Base-by-base conservation (phyloP, 352 stramenopile genomes). In the Blastocystis sp. region DNA sequence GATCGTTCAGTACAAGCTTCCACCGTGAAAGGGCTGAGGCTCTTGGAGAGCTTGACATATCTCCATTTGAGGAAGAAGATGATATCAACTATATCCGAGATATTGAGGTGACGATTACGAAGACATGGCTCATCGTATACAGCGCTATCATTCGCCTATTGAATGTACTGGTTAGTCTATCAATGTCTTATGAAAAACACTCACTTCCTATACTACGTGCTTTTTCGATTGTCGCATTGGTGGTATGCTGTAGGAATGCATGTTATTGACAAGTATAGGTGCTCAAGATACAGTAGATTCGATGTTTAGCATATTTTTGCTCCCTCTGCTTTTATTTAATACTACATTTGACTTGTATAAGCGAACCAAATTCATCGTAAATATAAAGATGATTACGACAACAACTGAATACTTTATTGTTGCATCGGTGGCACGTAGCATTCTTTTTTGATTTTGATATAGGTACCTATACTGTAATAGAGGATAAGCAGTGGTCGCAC, bases 291-390 rank as follows among this genome's bases (percentile, higher is more conserved):
- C 50, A 16, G 73, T 85, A 6, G 73, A 85, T 30, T 85, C 73
- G 3, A 66, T 85, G 43, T 66, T 85, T 30, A 85, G 73, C 30
- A 65, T 85, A 20, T 18, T 85, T 8, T 37, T 85, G 5, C 73
- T 85, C 41, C 73, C 73, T 18, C 30, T 68, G 18, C 73, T 85
- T 6, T n/a, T 85, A 26, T 85, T 85, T 43, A 85, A 85, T 30
- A 85, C 73, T 18, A 68, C 53, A 6, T 85, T 85, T 45, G 73
- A 85, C 55, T 45, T 85, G 16, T 85, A 85, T 50, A 85, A 85
- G 34, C 73, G 73, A 26, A 85, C 73, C 26, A 30, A 66, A 20
- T 26, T 85, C 24, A 85, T 85, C 37, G 26, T 85, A 11, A 45
- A 3, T n/a, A 37, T 85, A 8, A 85, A 85, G 26, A 68, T 68